Evolutionary conservation across 345 rosid genomes (phyloP), one percentile per base, ranked within the genome.

Genomic region (Citrus glauca): DNA sequence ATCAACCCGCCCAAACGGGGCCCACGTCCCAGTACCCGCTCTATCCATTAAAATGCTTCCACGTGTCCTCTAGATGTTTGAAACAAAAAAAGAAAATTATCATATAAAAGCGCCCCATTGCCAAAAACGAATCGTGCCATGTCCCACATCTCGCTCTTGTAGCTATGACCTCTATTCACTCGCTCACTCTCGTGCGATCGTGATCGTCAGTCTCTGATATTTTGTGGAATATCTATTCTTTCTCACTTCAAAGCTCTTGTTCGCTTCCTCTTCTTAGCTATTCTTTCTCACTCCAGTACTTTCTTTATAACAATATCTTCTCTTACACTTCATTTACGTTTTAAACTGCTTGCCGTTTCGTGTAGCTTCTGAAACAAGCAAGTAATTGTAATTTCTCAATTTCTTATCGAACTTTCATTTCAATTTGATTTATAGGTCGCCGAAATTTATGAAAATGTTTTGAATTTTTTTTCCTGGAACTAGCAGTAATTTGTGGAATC

Each of bases 401-500:
- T 68, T 55, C 7, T 28, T 30, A 28, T 14, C 55, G 20, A 7
- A 27, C 59, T 59, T 28, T 67, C 42, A 28, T 7, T 33, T 32
- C 48, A 4, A 20, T 69, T 63, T 28, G 19, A 4, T 28, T 28
- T 63, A 10, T 14, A 14, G 30, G 5, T 27, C 27, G 10, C 4
- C 11, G 16, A 30, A 32, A 16, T 53, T 66, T 66, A 11, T 30
- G 14, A 10, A 22, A 72, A 40, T 78, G 64, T 78, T 77, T 75
- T n/a, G 64, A 5, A 4, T 66, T 55, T 20, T 27, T 42, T 3
- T 30, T 70, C 2, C 28, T 77, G 56, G 57, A 77, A 53, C 20
- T 53, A 22, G 50, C 50, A 76, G 60, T 60, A 35, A 66, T 69
- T 78, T 19, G 42, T 63, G 79, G 71, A 82, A 45, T 45, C 50